Evolutionary conservation across 1,139 yeast genomes (phyloP).

Genomic region (Debaryomyces robertsiae): DNA sequence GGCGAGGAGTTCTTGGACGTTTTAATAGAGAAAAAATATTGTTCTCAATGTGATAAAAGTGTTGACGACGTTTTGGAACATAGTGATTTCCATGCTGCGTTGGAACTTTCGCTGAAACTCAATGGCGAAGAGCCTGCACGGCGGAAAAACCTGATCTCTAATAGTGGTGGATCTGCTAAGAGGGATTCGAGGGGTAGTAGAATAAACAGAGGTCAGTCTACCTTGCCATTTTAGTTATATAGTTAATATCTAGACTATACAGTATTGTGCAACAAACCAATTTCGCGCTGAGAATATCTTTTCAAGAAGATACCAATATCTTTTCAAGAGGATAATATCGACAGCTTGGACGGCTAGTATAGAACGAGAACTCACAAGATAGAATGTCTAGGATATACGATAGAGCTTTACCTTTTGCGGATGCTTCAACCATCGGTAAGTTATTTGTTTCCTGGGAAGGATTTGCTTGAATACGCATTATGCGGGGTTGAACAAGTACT

Average conservation of each 20-base stretch:
- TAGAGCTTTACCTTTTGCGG: constrained; percentile 46
- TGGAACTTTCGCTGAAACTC: constrained; percentile 36
- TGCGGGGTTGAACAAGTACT: constrained; percentile 13
- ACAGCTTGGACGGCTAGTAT: too few species aligned
- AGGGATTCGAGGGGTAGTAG: constrained; percentile 5
- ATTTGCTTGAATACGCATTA: neutral
- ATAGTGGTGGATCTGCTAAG: neutral
- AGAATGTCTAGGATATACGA: constrained; percentile 30
- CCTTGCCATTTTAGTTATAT: constrained; percentile 14
- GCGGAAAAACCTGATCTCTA: neutral
- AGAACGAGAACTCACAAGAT: neutral
- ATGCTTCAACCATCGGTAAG: constrained; percentile 53
- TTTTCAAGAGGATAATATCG: too few species aligned
- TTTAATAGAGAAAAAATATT: constrained; percentile 23
- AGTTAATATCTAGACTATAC: neutral
- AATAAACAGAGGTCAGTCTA: constrained; percentile 15
- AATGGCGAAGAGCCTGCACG: constrained; percentile 17
- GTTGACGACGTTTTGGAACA: constrained; percentile 42
- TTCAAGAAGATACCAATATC: too few species aligned
- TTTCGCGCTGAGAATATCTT: constrained; percentile 6
- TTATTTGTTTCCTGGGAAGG: constrained; percentile 9
- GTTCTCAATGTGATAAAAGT: constrained; percentile 28
- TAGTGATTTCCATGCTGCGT: constrained; percentile 43
- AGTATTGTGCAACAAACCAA: neutral
- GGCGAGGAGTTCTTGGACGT: constrained; percentile 17